Percentiles rank a stretch among this genome's conserved stretches.
Evolutionary conservation across 371 early-diverging fungal genomes (phyloP).

Genomic region (Cokeromyces recurvatus): DNA sequence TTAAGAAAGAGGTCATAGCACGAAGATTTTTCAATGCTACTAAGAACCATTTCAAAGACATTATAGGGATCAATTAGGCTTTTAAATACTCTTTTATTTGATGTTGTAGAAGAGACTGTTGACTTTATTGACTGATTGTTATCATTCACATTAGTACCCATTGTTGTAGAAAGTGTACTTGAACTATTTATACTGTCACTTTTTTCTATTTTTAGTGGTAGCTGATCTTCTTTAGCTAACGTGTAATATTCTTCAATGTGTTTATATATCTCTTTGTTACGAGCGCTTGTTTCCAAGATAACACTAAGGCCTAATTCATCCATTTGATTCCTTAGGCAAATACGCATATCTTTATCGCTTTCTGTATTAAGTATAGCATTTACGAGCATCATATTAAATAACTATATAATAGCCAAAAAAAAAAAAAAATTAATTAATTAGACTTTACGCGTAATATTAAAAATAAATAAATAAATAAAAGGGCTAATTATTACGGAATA

Average conservation of each 20-base stretch:
- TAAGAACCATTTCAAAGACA: conserved; percentile 59
- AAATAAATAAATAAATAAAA: too few relatives aligned
- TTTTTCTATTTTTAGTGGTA: too few relatives aligned
- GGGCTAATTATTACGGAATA: too few relatives aligned
- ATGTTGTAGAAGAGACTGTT: too few relatives aligned
- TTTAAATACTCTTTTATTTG: conserved; percentile 56
- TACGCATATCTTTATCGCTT: conserved; percentile 59
- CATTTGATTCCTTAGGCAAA: conserved; percentile 24
- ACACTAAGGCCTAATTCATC: too few relatives aligned
- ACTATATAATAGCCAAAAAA: too few relatives aligned
- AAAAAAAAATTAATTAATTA: too few relatives aligned
- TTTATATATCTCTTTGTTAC: conserved; percentile 52
- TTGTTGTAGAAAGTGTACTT: too few relatives aligned
- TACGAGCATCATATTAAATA: conserved; percentile 66
- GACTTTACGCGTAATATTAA: too few relatives aligned
- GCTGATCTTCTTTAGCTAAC: conserved; percentile 59
- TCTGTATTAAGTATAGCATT: conserved; percentile 66
- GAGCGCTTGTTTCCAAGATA: conserved; percentile 59
- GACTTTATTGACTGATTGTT: too few relatives aligned
- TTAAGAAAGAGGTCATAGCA: conserved; percentile 64
- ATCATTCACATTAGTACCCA: too few relatives aligned
- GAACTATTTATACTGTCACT: conserved; percentile 58
- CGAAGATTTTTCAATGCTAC: conserved; percentile 54
- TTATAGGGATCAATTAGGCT: conserved; percentile 68
- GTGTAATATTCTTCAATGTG: conserved; percentile 62